Conservation (phyloP, 345 rosid species). For the Sonneratia caseolaris region DNA sequence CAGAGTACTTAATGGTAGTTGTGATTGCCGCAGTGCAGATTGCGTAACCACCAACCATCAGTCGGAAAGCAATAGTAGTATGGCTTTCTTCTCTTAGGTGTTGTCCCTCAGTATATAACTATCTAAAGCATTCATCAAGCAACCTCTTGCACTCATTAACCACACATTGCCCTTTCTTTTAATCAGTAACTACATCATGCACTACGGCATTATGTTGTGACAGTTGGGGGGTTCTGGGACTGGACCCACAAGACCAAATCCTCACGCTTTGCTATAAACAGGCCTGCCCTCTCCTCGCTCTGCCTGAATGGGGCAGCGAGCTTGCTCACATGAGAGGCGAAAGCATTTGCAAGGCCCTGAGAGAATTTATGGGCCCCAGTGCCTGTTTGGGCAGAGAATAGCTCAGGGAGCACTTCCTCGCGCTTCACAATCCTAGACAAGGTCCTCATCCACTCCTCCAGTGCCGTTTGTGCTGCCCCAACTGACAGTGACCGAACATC, state of each 20-base stretch:
- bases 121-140: neutral
- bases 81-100: neutral
- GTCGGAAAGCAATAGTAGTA: neutral
- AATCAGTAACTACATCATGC: neutral
- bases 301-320: constrained; percentile 67
- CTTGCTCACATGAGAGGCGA: constrained; percentile 52
- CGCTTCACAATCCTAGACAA: constrained; percentile 44
- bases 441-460: constrained; percentile 85
- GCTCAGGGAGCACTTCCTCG: constrained; percentile 59
- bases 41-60: neutral
- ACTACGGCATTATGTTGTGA: constrained; percentile 9
- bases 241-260: constrained; percentile 66
- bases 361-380: constrained; percentile 75
- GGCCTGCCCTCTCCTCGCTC: constrained; percentile 51
- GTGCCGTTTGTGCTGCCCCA: constrained; percentile 84
- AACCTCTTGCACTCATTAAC: neutral
- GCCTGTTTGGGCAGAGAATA: constrained; percentile 72
- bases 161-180: neutral
- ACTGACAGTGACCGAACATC: constrained; percentile 76
- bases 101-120: neutral
- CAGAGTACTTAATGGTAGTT: neutral
- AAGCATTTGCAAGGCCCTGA: constrained; percentile 66
- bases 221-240: constrained; percentile 36
- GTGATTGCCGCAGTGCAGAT: no score
- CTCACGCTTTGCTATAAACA: constrained; percentile 69